These are phyloP conservation scores for Chalciporus sphaerocephalus DNA, from an alignment of 768 basidiomycete species.

Conservation along the genomic window DNA sequence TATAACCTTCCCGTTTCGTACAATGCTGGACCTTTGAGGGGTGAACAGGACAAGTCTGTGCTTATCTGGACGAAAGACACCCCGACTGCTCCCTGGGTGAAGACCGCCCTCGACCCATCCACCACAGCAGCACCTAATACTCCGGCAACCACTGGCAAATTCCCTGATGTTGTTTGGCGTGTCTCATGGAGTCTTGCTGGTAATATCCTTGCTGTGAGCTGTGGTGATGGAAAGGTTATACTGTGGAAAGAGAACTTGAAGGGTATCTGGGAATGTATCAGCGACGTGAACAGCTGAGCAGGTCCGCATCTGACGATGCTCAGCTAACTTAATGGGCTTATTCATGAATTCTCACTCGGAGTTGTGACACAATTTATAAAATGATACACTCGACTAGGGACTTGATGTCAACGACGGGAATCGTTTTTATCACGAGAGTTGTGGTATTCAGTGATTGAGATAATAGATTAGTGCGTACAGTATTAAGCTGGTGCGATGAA, in stretches of 20 bases:
- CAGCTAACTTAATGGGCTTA: too few species aligned
- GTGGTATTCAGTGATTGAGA: slow-evolving; percentile 5
- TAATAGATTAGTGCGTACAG: slow-evolving; percentile 10
- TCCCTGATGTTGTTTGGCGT: slow-evolving; percentile 98
- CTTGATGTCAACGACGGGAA: not conserved
- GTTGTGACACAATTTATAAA: not conserved
- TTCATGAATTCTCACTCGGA: too few species aligned
- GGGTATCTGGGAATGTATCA: slow-evolving; percentile 95
- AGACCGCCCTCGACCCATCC: slow-evolving; percentile 74
- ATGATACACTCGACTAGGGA: not conserved
- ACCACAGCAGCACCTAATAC: slow-evolving; percentile 42
- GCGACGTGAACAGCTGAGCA: slow-evolving; percentile 80
- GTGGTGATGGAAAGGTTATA: slow-evolving; percentile 96
- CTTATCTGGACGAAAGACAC: slow-evolving; percentile 88
- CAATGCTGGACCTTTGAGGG: not conserved
- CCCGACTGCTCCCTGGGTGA: slow-evolving; percentile 70
- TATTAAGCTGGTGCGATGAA: slow-evolving; percentile 14
- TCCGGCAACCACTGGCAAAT: slow-evolving; percentile 61
- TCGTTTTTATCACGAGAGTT: not conserved
- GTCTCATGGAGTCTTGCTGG: slow-evolving; percentile 97
- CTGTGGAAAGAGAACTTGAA: slow-evolving; percentile 98
- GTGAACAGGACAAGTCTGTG: slow-evolving; percentile 71
- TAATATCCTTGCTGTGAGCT: slow-evolving; percentile 93
- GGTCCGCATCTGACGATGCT: too few species aligned
- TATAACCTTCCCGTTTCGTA: not conserved